Evolutionary conservation across 2,329 filamentous ascomycete genomes (phyloP), one percentile per base, ranked within the genome.

Genomic region (Fusarium robinianum): DNA sequence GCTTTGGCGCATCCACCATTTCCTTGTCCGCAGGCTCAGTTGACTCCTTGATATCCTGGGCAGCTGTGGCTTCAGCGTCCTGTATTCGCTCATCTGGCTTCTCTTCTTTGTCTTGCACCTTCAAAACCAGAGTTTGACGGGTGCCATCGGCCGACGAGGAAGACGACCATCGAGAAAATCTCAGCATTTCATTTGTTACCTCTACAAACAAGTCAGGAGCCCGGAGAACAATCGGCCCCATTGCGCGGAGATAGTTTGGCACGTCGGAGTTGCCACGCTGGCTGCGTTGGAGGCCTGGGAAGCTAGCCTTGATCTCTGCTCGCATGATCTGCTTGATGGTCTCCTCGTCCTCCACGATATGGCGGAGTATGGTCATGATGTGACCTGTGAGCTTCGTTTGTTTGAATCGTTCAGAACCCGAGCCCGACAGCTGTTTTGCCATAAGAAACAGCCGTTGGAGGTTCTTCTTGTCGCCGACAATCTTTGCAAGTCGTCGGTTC

Each of bases 281-380:
- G 29, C 68, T 73, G 23, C 77, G 67, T 15, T 70, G 69, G 5
- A 69, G 63, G 49, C 77, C 76, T 40, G 88, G 83, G 55, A 96
- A 88, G 60, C 81, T 84, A n/a, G 80, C 73, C 53, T 84, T 83
- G 59, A 99, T 95, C 64, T 97, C 92, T 18, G 85, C 87, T 37
- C 86, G 81, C 87, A 99, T 96, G 48, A 96, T 85, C 64, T 96
- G 89, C 55, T 88, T 89, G 48, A 97, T 79, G 2, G 87, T 94
- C 12, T 90, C 85, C 35, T 96, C 90, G 62, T 99, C 95, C 68
- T 99, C 94, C 40, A 97, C 82, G 53, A 99, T 85, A 63, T 99
- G 94, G 26, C 95, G 85, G 29, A 99, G 73, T 38, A 96, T 85
- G 9, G 92, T 80, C 79, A 97, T 85, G 60, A 96, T 86, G 44